Conservation (phyloP, 2,329 filamentous ascomycete species). For the Xylariales sp. region DNA sequence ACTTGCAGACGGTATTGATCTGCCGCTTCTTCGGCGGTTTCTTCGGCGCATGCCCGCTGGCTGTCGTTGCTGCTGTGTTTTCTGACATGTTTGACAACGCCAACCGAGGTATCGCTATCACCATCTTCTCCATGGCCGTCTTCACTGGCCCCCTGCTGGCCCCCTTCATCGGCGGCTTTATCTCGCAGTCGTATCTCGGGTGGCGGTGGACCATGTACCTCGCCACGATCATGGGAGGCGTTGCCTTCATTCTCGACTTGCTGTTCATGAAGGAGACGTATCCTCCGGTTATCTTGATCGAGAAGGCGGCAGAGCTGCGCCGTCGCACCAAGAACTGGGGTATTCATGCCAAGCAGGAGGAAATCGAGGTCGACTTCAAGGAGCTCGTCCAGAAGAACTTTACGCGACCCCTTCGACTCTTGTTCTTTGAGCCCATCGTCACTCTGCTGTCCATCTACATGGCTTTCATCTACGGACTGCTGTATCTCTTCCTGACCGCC, state of each 20-base stretch:
- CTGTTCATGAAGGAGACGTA: constrained; percentile 67
- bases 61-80: constrained; percentile 67
- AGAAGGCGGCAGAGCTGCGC: constrained; percentile 57
- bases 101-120: constrained; percentile 54
- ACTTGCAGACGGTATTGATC: constrained; percentile 65
- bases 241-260: constrained; percentile 54
- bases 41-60: constrained; percentile 64
- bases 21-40: constrained; percentile 72
- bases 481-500: constrained; percentile 83
- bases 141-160: constrained; percentile 65
- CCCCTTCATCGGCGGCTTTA: constrained; percentile 67
- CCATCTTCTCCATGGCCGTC: constrained; percentile 56
- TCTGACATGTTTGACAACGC: constrained; percentile 67
- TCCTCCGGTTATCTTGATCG: constrained; percentile 59
- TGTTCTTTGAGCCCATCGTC: constrained; percentile 67
- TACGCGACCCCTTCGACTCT: constrained; percentile 59
- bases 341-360: constrained; percentile 67
- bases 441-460: constrained; percentile 65
- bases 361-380: constrained; percentile 62
- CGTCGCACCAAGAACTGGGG: constrained; percentile 65
- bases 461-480: constrained; percentile 66
- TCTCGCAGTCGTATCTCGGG: constrained; percentile 55
- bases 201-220: constrained; percentile 74
- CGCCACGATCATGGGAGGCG: constrained; percentile 57
- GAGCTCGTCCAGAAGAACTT: constrained; percentile 65